phyloP scores from a whole-genome alignment of 768 basidiomycete species.

The Rhizopogon rudus region DNA sequence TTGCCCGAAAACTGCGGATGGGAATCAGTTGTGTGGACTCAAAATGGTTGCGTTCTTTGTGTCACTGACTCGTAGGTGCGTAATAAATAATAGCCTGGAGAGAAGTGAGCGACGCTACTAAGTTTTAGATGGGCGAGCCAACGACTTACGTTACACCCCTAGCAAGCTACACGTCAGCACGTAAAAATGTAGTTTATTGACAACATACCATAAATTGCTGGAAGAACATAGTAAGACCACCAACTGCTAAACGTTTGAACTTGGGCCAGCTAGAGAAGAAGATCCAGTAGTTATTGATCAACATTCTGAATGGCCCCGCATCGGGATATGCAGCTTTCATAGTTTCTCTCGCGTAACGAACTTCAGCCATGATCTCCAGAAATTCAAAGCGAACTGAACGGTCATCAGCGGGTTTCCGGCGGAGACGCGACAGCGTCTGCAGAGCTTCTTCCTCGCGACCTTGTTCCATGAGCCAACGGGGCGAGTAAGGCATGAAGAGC shows the following conservation, averaged over 20 bases:
- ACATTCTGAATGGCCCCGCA: slow-evolving; percentile 13
- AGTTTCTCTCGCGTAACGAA: slow-evolving; percentile 21
- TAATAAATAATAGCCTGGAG: slow-evolving; percentile 26
- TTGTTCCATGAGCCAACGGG: slow-evolving; percentile 37
- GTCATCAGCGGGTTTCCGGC: slow-evolving; percentile 27
- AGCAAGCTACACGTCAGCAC: neutral
- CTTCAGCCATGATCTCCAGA: slow-evolving; percentile 34
- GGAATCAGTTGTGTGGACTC: neutral
- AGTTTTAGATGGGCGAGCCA: neutral
- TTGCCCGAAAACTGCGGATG: slow-evolving; percentile 32
- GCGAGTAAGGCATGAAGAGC: slow-evolving; percentile 36
- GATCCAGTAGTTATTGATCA: slow-evolving; percentile 19
- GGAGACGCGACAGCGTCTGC: slow-evolving; percentile 28
- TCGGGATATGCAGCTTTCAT: slow-evolving; percentile 14
- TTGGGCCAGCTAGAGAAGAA: slow-evolving; percentile 26
- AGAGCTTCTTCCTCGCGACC: slow-evolving; percentile 33
- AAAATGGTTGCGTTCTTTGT: neutral
- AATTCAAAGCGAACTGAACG: slow-evolving; percentile 32
- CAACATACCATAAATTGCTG: slow-evolving; percentile 27
- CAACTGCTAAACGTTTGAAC: slow-evolving; percentile 24
- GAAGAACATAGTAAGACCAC: slow-evolving; percentile 27
- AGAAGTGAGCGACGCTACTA: slow-evolving; percentile 1
- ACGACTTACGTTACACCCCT: slow-evolving; percentile 23
- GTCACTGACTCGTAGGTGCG: slow-evolving; percentile 1
- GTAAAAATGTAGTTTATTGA: neutral